Evolutionary conservation across 2,329 filamentous ascomycete genomes (phyloP), one percentile per base, ranked within the genome.

Genomic region (Alternaria hordeiaustralica): DNA sequence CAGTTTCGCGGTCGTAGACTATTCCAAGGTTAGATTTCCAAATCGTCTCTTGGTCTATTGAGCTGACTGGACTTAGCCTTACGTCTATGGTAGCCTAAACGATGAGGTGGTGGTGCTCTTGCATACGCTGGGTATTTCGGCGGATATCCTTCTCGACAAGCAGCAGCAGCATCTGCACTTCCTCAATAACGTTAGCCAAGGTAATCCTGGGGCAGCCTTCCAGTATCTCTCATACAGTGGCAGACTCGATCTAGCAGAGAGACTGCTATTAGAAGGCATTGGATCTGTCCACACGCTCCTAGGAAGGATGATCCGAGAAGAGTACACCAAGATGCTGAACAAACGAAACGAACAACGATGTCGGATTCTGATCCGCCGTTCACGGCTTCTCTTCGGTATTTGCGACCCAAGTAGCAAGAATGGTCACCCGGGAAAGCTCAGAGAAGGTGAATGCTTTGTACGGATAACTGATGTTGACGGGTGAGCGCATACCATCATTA

Each of bases 41-140:
- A n/a, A 23, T 8, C n/a, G 10, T 25, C 33, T 58, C 20, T n/a
- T 49, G 25, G n/a, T 25, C 15, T 25, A 41, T 4, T 59, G n/a
- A 30, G 47, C 59, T 64, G 21, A 67, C 46, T 21, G 21, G 15
- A 18, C 44, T 23, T 44, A 81, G 79, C 80, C 82, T 2, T 82
- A 82, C 65, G 65, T 71, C 12, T 82, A 78, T 60, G 81, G 81
- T 5, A 74, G 72, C 60, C 73, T 83, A 4, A 83, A 83, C 63
- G 82, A 83, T 58, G 81, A 83, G 60, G 73, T 80, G 2, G 69
- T 83, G n/a, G 59, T 83, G 2, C 74, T 83, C 5, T 67, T 83
- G 11, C 71, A 80, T 58, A 65, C 77, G 6, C 69, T 83, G 5
- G 80, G 81, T 1, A 75, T 83, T 6, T 65, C 73, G 2, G 60